Percentiles rank a stretch among this genome's conserved stretches.
These are phyloP conservation scores for Ceriops decandra DNA, from an alignment of 345 rosid genomes.

Conservation along the genomic window DNA sequence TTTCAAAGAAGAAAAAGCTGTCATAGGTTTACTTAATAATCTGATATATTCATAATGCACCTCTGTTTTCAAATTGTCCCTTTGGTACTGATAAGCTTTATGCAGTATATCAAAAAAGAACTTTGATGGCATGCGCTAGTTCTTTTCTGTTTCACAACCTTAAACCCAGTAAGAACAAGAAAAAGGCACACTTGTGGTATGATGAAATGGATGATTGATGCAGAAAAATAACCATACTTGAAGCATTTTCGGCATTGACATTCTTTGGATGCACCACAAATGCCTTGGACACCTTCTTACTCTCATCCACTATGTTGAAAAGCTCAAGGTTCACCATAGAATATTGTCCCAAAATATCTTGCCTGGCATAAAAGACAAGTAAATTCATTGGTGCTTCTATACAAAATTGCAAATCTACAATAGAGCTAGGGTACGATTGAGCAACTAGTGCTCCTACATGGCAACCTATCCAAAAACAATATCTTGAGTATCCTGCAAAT, in stretches of 20 bases:
- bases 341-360: constrained; percentile 82
- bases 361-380: constrained; percentile 43
- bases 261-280: constrained; percentile 87
- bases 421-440: no score
- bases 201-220: neutral
- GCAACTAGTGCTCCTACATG: no score
- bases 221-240: constrained; percentile 39
- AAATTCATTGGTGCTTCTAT: neutral
- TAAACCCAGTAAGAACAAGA: neutral
- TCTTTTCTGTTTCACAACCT: neutral
- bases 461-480: no score
- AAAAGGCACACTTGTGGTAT: neutral
- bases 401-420: neutral
- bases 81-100: no score
- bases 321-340: constrained; percentile 96
- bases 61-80: no score
- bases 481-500: no score
- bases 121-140: neutral
- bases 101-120: neutral
- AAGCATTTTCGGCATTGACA: constrained; percentile 79
- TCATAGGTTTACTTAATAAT: neutral
- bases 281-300: constrained; percentile 74
- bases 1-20: neutral
- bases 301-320: constrained; percentile 80
- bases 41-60: neutral